Conservation (phyloP, 179 eudicot species). For the Gypsophila paniculata region DNA sequence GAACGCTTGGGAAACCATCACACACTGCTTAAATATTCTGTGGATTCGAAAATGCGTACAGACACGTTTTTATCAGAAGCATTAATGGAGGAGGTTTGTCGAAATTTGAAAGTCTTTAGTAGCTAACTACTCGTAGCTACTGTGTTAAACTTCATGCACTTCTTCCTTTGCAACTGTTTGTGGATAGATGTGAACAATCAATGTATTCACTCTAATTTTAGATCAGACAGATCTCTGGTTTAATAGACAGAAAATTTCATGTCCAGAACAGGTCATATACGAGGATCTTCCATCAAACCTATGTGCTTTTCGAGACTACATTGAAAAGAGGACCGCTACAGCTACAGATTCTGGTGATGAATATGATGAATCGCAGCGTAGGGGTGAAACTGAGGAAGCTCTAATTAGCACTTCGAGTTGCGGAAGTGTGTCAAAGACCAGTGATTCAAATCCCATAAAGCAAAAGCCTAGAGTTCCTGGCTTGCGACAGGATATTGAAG, state of each 20-base stretch:
- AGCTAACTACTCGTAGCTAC: slow-evolving; percentile 5
- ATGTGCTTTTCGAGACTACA: slow-evolving; percentile 82
- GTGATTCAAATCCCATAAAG: slow-evolving; percentile 36
- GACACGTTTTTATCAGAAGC: slow-evolving; percentile 90
- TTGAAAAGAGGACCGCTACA: slow-evolving; percentile 50
- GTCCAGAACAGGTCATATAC: slow-evolving; percentile 56
- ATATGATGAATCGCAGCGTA: slow-evolving; percentile 18
- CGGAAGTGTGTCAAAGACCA: slow-evolving; percentile 20
- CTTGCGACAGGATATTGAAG: slow-evolving; percentile 78
- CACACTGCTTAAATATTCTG: slow-evolving; percentile 83
- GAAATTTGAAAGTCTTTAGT: slow-evolving; percentile 5
- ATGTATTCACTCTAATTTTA: neutral
- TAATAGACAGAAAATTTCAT: neutral
- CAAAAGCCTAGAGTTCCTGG: slow-evolving; percentile 80
- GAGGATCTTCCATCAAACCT: slow-evolving; percentile 99
- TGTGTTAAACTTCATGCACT: neutral
- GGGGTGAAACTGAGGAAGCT: slow-evolving; percentile 18
- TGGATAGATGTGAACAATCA: slow-evolving; percentile 1
- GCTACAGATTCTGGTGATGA: slow-evolving; percentile 30
- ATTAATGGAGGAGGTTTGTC: slow-evolving; percentile 89
- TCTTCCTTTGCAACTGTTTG: slow-evolving; percentile 4
- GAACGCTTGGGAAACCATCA: slow-evolving; percentile 95
- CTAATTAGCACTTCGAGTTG: slow-evolving; percentile 20
- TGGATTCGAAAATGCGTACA: slow-evolving; percentile 89
- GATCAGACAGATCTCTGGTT: neutral